Base-by-base conservation (phyloP, 1,139 yeast species). In the Schizosaccharomyces versatilis region DNA sequence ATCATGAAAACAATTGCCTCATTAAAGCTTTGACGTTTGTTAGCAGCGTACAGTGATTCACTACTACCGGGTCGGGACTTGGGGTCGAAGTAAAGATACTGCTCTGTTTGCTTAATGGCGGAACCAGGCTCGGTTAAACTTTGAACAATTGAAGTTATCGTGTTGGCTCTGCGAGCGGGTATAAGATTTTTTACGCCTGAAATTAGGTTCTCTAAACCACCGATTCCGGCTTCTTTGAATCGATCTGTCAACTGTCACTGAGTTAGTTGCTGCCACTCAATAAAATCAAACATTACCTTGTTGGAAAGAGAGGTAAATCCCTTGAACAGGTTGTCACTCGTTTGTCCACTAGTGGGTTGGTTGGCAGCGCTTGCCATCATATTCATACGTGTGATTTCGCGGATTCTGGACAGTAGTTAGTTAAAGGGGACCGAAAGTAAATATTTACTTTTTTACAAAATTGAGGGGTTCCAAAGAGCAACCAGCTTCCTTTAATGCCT, bases 81-180 rank as follows among this genome's bases (percentile, higher is more conserved):
- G 36, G 98, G 96, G 66, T 90, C 97, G 64, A 84, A 82, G 65
- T 81, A 88, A 57, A 90, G 70, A 66, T 90, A 90, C 62, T 84
- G 94, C 64, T 88, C 97, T 0, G 96, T 85, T 53, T 65, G 63
- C 14, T 64, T 57, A 7, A 62, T 53, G 32, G 81, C 76, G n/a
- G 75, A 76, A 58, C 73, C 73, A 7, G 97, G 96, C 59, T 84
- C 94, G 84, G 88, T 81, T 36, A 90, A 77, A 1, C 95, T 81
- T 67, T 88, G 95, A 9, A 86, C 94, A 47, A 90, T 78, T 63
- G 81, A 83, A 6, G 98, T 88, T 51, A 90, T 76, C 38, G 97
- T 95, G 63, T 90, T 76, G 57, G 81, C 82, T 64, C 84, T 82
- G 68, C 83, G 84, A 57, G 83, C 93, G 0, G 98, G 97, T 56